phyloP scores from a whole-genome alignment of 306 rosid species.

The Lithocarpus polystachyus region DNA sequence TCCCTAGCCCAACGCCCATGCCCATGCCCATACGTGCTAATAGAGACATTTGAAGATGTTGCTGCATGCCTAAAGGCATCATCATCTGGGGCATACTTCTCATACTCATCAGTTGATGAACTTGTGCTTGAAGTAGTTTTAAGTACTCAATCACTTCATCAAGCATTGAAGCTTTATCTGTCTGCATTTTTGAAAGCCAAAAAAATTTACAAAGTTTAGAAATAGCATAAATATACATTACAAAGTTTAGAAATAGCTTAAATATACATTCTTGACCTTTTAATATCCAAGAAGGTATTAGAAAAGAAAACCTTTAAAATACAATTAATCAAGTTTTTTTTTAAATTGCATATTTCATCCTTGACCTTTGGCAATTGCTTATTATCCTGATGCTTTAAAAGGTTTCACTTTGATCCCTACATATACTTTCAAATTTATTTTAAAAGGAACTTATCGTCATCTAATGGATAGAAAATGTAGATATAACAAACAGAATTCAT shows the following conservation, averaged over 20 bases:
- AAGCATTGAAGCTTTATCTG: conserved; percentile 63
- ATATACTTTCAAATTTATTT: too few relatives aligned
- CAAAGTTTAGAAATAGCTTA: not conserved
- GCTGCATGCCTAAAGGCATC: conserved; percentile 50
- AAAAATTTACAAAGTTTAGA: not conserved
- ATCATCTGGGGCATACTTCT: conserved; percentile 43
- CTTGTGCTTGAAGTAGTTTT: conserved; percentile 55
- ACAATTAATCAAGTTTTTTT: not conserved
- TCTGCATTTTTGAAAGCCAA: conserved; percentile 26
- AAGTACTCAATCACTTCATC: conserved; percentile 61
- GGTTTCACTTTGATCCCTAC: too few relatives aligned
- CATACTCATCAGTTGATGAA: conserved; percentile 40
- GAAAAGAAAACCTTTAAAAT: not conserved
- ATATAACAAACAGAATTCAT: too few relatives aligned
- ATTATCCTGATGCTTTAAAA: too few relatives aligned
- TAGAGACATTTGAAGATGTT: conserved; percentile 59
- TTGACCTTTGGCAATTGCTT: too few relatives aligned
- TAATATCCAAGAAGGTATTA: not conserved
- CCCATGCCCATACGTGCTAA: conserved; percentile 37
- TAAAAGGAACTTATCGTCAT: too few relatives aligned
- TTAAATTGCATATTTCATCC: too few relatives aligned
- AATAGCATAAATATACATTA: not conserved
- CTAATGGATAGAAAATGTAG: too few relatives aligned
- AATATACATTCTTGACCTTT: not conserved
- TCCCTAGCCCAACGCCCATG: conserved; percentile 17